Evolutionary conservation across 768 basidiomycete genomes (phyloP).

Genomic region (Pleurotus sapidus): DNA sequence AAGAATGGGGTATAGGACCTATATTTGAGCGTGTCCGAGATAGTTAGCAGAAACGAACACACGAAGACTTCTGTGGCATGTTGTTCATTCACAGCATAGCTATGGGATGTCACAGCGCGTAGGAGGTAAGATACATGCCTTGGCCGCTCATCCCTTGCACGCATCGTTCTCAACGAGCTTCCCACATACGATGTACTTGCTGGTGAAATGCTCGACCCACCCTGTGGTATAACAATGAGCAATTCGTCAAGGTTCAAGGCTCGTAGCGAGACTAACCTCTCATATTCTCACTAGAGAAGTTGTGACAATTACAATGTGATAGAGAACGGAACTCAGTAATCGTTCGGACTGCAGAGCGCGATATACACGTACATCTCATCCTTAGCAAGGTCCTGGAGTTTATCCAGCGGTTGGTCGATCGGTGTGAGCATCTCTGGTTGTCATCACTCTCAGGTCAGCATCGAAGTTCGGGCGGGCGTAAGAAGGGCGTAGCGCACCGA

Average conservation of each 20-base stretch:
- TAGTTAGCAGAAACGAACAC: too few species aligned
- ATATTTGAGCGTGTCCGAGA: too few species aligned
- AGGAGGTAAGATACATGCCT: too few species aligned
- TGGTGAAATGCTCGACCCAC: constrained; percentile 92
- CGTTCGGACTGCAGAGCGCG: constrained; percentile 5
- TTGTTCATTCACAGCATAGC: too few species aligned
- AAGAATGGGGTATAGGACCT: too few species aligned
- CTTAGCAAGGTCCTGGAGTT: constrained; percentile 69
- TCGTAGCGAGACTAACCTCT: constrained; percentile 48
- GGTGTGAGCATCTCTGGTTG: constrained; percentile 84
- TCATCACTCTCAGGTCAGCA: too few species aligned
- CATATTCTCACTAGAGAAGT: constrained; percentile 79
- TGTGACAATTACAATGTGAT: background rate
- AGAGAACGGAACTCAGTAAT: background rate
- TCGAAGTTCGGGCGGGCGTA: background rate
- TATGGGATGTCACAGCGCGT: too few species aligned
- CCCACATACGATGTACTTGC: constrained; percentile 91
- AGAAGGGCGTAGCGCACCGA: constrained; percentile 49
- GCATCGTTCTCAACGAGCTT: constrained; percentile 81
- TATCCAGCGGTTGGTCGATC: constrained; percentile 82
- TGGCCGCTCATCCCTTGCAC: background rate
- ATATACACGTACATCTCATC: constrained; percentile 73
- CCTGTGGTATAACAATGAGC: constrained; percentile 35
- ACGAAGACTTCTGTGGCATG: too few species aligned
- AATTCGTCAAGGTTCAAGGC: background rate